Percentiles rank a stretch among this genome's conserved stretches.
phyloP scores from a whole-genome alignment of 345 rosid genomes.

The Garcia nutans region DNA sequence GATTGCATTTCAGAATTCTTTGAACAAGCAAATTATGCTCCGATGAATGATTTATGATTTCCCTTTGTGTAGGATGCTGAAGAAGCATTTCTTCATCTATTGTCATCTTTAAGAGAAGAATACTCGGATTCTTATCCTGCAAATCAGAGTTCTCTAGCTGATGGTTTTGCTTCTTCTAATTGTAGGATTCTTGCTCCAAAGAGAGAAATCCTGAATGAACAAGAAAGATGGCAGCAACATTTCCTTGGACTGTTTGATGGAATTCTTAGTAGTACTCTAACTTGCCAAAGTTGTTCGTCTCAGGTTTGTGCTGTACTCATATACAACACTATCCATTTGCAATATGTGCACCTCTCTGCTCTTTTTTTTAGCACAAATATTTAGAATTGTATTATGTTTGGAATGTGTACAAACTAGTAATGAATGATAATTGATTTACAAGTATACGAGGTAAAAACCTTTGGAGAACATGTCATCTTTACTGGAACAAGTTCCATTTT shows the following conservation, averaged over 20 bases:
- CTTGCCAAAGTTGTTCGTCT: slow-evolving; percentile 70
- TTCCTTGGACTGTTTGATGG: slow-evolving; percentile 91
- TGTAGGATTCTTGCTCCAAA: slow-evolving; percentile 49
- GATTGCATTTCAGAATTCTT: slow-evolving; percentile 9
- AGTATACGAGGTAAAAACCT: not conserved
- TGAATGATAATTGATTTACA: not conserved
- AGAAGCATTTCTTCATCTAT: slow-evolving; percentile 84
- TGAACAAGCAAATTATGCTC: not conserved
- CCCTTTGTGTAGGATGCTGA: slow-evolving; percentile 67
- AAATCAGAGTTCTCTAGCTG: slow-evolving; percentile 41
- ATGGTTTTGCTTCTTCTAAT: slow-evolving; percentile 41
- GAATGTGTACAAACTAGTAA: not conserved
- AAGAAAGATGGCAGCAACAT: slow-evolving; percentile 74
- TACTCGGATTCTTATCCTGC: slow-evolving; percentile 53
- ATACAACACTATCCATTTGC: slow-evolving; percentile 9
- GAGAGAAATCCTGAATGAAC: slow-evolving; percentile 43
- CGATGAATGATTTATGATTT: slow-evolving; percentile 16
- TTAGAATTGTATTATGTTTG: slow-evolving; percentile 1
- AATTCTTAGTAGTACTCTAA: slow-evolving; percentile 63
- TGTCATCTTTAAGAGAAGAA: slow-evolving; percentile 76
- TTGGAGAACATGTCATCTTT: not conserved
- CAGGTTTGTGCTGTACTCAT: slow-evolving; percentile 48
- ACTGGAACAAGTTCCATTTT: not conserved
- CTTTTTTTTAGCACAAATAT: not conserved
- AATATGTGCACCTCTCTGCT: not conserved